Conservation (phyloP, 2,329 filamentous ascomycete genomes). For the Davidsoniella virescens region DNA sequence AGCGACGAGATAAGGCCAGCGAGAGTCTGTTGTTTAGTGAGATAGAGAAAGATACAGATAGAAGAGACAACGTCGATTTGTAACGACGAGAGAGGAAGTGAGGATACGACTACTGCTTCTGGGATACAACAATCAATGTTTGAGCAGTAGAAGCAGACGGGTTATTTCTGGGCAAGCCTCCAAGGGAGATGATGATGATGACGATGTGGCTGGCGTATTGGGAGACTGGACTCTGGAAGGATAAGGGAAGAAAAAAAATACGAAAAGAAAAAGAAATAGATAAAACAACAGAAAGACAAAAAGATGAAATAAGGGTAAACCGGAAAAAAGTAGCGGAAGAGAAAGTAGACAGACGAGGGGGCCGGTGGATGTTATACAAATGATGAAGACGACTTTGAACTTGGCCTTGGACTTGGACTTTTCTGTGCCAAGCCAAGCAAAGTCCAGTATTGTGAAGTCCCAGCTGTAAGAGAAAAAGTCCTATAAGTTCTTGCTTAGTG, state of each 20-base stretch:
- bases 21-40: too few relatives aligned
- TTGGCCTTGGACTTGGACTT: too few relatives aligned
- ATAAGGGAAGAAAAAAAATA: neutral
- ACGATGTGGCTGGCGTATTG: neutral
- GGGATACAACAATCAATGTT: too few relatives aligned
- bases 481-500: too few relatives aligned
- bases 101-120: too few relatives aligned
- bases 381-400: neutral
- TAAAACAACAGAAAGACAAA: neutral
- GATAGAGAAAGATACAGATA: neutral
- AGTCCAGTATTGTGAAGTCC: too few relatives aligned
- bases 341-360: conserved; percentile 10
- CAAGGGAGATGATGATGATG: neutral
- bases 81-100: too few relatives aligned
- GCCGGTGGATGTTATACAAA: conserved; percentile 3
- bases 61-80: too few relatives aligned
- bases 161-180: neutral
- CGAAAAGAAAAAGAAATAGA: conserved; percentile 1
- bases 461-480: too few relatives aligned
- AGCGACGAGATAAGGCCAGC: too few relatives aligned
- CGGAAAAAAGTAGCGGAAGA: neutral
- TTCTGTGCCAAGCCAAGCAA: too few relatives aligned
- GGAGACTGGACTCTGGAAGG: neutral
- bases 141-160: neutral
- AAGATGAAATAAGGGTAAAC: conserved; percentile 3